These are phyloP conservation scores for Fusarium sp. DNA, from an alignment of 2,329 filamentous ascomycete genomes.

Conservation along the genomic window DNA sequence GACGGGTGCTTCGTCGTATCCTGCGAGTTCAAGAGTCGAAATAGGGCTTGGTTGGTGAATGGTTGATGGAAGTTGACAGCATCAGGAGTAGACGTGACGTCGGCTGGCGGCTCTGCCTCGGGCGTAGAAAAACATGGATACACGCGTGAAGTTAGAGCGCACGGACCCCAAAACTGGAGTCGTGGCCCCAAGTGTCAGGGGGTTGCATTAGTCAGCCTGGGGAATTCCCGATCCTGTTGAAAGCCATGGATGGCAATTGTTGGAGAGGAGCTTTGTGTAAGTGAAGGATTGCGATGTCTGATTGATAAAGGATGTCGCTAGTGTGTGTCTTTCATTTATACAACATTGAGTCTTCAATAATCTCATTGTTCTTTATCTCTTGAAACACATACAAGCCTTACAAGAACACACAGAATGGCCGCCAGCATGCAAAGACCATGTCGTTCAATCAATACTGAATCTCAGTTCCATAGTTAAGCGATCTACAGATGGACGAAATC, in stretches of 20 bases:
- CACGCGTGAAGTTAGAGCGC: conserved; percentile 55
- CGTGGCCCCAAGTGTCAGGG: background rate
- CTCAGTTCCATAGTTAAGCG: background rate
- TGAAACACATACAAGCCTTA: background rate
- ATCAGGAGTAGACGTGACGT: conserved; percentile 51
- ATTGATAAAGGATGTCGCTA: background rate
- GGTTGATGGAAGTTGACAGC: conserved; percentile 45
- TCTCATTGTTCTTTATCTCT: background rate
- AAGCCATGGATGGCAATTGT: conserved; percentile 17
- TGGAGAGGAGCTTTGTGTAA: background rate
- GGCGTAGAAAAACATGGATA: conserved; percentile 50
- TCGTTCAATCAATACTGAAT: background rate
- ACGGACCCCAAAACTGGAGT: conserved; percentile 39
- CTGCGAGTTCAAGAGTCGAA: conserved; percentile 33
- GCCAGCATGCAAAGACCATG: background rate
- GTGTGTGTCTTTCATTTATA: background rate
- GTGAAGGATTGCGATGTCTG: background rate
- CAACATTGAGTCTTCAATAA: background rate
- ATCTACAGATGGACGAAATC: conserved; percentile 3
- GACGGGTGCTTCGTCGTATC: conserved; percentile 8
- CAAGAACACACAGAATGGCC: background rate
- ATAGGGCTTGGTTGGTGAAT: conserved; percentile 37
- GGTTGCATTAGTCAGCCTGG: conserved; percentile 2
- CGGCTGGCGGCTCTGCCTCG: conserved; percentile 35
- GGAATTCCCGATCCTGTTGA: background rate